phyloP scores from a whole-genome alignment of 2,329 filamentous ascomycete genomes.

The Xylaria hypoxylon region DNA sequence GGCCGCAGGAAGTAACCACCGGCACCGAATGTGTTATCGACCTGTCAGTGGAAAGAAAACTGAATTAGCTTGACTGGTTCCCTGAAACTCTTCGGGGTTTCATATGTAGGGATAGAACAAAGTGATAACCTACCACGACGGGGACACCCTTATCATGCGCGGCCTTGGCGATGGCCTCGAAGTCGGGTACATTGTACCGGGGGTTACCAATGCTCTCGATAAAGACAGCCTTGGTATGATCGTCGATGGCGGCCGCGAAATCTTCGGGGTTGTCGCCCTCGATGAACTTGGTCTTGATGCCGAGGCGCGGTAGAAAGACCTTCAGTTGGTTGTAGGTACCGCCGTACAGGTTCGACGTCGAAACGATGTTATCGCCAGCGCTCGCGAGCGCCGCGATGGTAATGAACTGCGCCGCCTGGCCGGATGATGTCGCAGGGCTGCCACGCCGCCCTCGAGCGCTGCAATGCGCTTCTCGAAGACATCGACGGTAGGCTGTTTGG shows the following conservation, averaged over 20 bases:
- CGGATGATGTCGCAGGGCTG: conserved; percentile 83
- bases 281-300: conserved; percentile 89
- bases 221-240: conserved; percentile 92
- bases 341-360: conserved; percentile 90
- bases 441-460: conserved; percentile 92
- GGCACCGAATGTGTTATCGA: conserved; percentile 96
- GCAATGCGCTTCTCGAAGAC: conserved; percentile 97
- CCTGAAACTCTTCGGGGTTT: neutral
- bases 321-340: conserved; percentile 99
- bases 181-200: conserved; percentile 90
- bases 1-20: conserved; percentile 89
- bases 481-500: conserved; percentile 83
- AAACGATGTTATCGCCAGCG: conserved; percentile 91
- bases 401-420: conserved; percentile 94
- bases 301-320: conserved; percentile 86
- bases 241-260: conserved; percentile 85
- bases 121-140: conserved; percentile 62
- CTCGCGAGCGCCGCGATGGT: conserved; percentile 85
- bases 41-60: conserved; percentile 56
- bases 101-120: conserved; percentile 1
- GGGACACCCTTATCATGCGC: conserved; percentile 77
- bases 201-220: conserved; percentile 95
- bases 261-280: conserved; percentile 82
- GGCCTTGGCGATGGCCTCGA: conserved; percentile 85
- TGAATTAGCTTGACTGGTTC: conserved; percentile 11